Conservation (phyloP, 306 rosid species). For the Echinosophora koreensis region DNA sequence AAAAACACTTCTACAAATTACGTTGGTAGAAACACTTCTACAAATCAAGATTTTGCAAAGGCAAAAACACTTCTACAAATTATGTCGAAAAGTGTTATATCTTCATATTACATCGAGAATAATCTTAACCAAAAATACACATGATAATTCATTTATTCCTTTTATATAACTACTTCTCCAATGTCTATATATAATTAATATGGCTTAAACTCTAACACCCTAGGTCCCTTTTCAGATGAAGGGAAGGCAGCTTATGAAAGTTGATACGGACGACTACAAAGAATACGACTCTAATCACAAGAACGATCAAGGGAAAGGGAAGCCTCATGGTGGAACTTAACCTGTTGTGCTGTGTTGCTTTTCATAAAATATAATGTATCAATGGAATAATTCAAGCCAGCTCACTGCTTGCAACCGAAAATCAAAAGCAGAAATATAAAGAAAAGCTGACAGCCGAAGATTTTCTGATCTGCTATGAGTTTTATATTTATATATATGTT, state of each 20-base stretch:
- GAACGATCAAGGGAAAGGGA: constrained; percentile 56
- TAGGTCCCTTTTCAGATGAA: constrained; percentile 42
- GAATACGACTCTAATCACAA: constrained; percentile 58
- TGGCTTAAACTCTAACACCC: not conserved
- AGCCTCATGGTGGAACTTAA: constrained; percentile 45
- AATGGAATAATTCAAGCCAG: constrained; percentile 41
- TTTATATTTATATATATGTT: constrained; percentile 15
- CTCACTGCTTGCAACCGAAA: constrained; percentile 9
- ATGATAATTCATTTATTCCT: constrained; percentile 2
- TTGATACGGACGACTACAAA: constrained; percentile 55
- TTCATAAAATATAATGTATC: not conserved
- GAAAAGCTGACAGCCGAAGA: constrained; percentile 32
- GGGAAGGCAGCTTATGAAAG: constrained; percentile 49
- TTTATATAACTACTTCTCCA: not conserved
- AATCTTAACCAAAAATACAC: no score
- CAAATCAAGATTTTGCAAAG: no score
- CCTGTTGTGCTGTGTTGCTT: not conserved
- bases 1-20: no score
- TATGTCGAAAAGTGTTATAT: no score
- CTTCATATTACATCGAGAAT: no score
- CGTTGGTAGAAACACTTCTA: no score
- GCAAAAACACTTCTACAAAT: no score
- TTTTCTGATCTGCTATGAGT: constrained; percentile 4
- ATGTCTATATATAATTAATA: not conserved
- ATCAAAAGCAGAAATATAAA: constrained; percentile 12